A percentile compares a stretch with the other conserved stretches of the same genome.
These are phyloP conservation scores for Pseudofabraea citricarpa DNA, from an alignment of 2,329 filamentous ascomycete genomes.

Conservation along the genomic window DNA sequence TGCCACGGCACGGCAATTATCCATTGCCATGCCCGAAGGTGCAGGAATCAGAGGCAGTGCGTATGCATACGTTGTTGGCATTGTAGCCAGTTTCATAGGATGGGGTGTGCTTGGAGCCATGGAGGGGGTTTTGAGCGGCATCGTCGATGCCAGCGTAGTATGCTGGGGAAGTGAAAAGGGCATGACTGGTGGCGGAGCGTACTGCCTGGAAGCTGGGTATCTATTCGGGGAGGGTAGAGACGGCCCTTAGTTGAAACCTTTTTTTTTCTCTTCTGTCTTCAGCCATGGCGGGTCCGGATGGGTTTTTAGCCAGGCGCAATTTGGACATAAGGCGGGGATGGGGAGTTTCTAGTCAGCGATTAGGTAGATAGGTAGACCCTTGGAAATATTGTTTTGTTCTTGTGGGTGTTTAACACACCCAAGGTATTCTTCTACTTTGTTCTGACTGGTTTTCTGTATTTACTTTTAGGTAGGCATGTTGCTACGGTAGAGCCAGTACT, in stretches of 20 bases:
- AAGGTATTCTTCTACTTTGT: no score
- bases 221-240: slow-evolving; percentile 68
- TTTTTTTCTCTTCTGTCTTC: no score
- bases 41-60: slow-evolving; percentile 67
- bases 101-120: slow-evolving; percentile 90
- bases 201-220: slow-evolving; percentile 87
- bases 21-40: slow-evolving; percentile 48
- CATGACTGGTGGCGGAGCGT: slow-evolving; percentile 65
- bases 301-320: no score
- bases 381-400: no score
- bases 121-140: slow-evolving; percentile 81
- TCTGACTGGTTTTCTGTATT: no score
- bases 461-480: no score
- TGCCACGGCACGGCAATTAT: slow-evolving; percentile 76
- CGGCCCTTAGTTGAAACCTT: neutral
- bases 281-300: no score
- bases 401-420: no score
- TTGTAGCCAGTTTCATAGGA: slow-evolving; percentile 90
- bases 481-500: no score
- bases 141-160: slow-evolving; percentile 82
- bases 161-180: slow-evolving; percentile 90
- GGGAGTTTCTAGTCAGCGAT: no score
- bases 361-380: no score
- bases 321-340: no score
- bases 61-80: slow-evolving; percentile 90